Base-by-base conservation (phyloP, 1,284 basidiomycete genomes). In the Apiotrichum gracile region DNA sequence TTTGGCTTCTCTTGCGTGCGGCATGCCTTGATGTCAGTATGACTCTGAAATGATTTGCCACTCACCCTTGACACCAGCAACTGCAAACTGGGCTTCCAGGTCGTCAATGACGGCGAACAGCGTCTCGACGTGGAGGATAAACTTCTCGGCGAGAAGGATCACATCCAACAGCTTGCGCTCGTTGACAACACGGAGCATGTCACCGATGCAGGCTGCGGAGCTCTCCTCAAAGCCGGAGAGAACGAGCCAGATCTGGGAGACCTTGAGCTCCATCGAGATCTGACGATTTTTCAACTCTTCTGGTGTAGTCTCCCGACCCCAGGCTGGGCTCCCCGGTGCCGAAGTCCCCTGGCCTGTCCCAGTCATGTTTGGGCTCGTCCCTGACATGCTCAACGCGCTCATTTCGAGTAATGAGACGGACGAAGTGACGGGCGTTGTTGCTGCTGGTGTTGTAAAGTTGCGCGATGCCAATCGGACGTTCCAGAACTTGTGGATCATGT, bases 401-500 rank as follows among this genome's bases (percentile, higher is more conserved):
- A 73, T 71, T 33, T 72, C 69, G n/a, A 74, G 57, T 1, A 72
- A 57, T 34, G 68, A 67, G 2, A 73, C 63, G 4, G 72, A 62
- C 17, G 73, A 74, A 1, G 67, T 83, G 39, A 78, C 77, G 55
- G 72, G 79, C 68, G 69, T 79, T 38, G 75, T 73, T 40, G 78
- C 77, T 57, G 72, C 79, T 69, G 69, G 79, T 31, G 76, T 76
- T 29, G 73, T 68, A 52, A 73, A 71, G 51, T 69, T 79, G 67
- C 85, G 84, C 44, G 88, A 86, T 42, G 86, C 87, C 6, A 98
- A 86, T 75, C 97, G 96, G 75, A 97, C 93, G 73, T 97, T 97
- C 94, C 94, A 98, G 74, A 98, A 97, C 88, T 96, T 97, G 78
- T 97, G 94, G 66, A 98, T 97, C 93, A 98, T 97, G 76, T 98